Base-by-base conservation (phyloP, 805 yeast genomes). In the Clavispora asparagi region DNA sequence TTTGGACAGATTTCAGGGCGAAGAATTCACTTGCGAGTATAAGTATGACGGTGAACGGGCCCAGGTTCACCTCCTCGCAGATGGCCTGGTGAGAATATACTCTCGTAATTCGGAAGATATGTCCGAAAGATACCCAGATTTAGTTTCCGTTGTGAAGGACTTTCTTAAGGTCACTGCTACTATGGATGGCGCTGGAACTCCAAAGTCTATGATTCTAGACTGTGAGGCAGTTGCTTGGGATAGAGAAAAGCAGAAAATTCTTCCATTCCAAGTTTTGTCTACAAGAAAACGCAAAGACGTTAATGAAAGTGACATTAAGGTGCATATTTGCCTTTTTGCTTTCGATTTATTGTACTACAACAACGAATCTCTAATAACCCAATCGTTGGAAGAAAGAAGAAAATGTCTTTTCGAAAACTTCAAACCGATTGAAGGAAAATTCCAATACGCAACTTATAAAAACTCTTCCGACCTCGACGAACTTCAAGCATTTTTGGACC, bases 221-320 rank as follows among this genome's bases (percentile, higher is more conserved):
- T 87, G 97, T 67, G 99, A 94, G 67, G 97, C 97, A 7, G 99
- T 94, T 8, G 99, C 99, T 0, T 94, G 96, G 95, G 97, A 92
- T 64, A 72, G 83, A 46, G 84, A 77, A 44, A 73, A 76, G 19
- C 64, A 79, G n/a, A 87, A 85, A 63, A 92, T 94, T 47, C 68
- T 94, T 46, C 99, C 99, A 1, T 94, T 94, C 67, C 99, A 94
- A 64, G 85, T 89, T 0, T 70, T 94, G 42, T 85, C 96, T 1
- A 94, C 99, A 0, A 79, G 99, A 63, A 94, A 94, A 67, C 78
- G 98, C 44, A 94, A 94, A 63, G 97, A 85, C 56, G 99, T 94
- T 6, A 83, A 87, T 46, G 83, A 84, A 43, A 83, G 84, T 36
- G 94, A 89, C 51, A 88, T 94, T 56, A 88, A 87, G 57, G 97